A percentile compares a stretch with the other conserved stretches of the same genome.
phyloP scores from a whole-genome alignment of 169 alveolate species.

The Plasmodium malariae region DNA sequence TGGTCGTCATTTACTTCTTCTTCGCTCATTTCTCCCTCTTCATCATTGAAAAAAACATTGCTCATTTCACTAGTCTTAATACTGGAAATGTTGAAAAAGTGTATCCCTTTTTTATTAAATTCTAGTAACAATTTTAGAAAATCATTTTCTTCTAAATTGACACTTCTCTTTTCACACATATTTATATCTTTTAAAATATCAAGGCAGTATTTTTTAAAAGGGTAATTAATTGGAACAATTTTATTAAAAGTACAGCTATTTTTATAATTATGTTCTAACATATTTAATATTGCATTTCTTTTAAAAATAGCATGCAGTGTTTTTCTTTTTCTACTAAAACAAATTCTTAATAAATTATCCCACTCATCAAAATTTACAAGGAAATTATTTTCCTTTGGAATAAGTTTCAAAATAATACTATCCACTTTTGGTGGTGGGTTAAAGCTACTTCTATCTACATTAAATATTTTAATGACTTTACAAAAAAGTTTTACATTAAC shows the following conservation, averaged over 20 bases:
- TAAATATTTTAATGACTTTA: conserved; percentile 92
- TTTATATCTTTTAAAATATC: conserved; percentile 45
- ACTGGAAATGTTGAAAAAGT: conserved; percentile 86
- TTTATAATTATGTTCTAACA: conserved; percentile 95
- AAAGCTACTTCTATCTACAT: conserved; percentile 96
- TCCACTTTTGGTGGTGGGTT: conserved; percentile 99
- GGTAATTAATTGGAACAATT: conserved; percentile 79
- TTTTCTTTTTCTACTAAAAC: conserved; percentile 98
- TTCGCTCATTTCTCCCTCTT: conserved; percentile 9
- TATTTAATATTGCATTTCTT: conserved; percentile 92
- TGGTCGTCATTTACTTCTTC: neutral
- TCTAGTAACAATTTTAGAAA: conserved; percentile 90
- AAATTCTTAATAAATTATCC: conserved; percentile 98
- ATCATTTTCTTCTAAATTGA: conserved; percentile 90
- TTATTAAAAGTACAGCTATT: conserved; percentile 89
- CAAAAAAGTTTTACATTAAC: conserved; percentile 96
- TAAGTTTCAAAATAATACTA: conserved; percentile 97
- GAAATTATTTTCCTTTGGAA: conserved; percentile 89
- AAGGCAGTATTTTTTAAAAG: conserved; percentile 77
- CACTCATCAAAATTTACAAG: conserved; percentile 96
- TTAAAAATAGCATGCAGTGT: conserved; percentile 97
- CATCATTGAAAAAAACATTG: conserved; percentile 28
- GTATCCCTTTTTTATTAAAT: conserved; percentile 92
- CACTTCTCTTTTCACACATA: conserved; percentile 85
- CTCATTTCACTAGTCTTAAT: conserved; percentile 46